Percentiles rank a stretch among this genome's conserved stretches.
These are phyloP conservation scores for Zangia roseola DNA, from an alignment of 768 basidiomycete species.

Conservation along the genomic window DNA sequence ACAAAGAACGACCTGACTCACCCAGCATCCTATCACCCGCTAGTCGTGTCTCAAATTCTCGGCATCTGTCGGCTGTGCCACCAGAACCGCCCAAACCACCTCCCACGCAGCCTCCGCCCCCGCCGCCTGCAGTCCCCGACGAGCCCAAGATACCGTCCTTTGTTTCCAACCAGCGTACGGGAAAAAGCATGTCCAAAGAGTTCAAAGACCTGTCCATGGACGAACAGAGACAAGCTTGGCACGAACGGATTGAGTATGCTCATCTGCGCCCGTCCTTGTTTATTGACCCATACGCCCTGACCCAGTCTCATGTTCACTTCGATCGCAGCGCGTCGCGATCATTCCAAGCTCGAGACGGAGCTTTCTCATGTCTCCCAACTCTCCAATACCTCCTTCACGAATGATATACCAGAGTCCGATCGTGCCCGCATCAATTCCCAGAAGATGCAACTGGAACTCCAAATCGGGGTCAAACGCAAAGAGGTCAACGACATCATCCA, in stretches of 20 bases:
- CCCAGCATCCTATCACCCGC: conserved; percentile 1
- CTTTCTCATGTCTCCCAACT: conserved; percentile 27
- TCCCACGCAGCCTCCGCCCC: conserved; percentile 20
- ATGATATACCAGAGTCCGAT: conserved; percentile 25
- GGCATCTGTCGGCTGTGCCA: neutral
- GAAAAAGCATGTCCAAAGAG: conserved; percentile 1
- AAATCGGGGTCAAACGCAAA: conserved; percentile 30
- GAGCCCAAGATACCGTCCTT: conserved; percentile 23
- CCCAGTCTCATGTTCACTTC: conserved; percentile 38
- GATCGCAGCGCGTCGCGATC: conserved; percentile 34
- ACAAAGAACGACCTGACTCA: neutral
- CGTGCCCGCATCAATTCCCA: conserved; percentile 24
- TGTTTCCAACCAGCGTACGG: conserved; percentile 9
- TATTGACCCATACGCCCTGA: neutral
- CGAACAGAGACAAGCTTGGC: conserved; percentile 39
- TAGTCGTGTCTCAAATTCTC: neutral
- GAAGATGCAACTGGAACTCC: conserved; percentile 21
- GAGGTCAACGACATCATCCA: conserved; percentile 31
- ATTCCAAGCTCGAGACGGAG: conserved; percentile 33
- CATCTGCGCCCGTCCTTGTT: neutral
- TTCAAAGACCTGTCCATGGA: conserved; percentile 30
- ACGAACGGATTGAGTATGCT: conserved; percentile 41
- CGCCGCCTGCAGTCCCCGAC: conserved; percentile 14
- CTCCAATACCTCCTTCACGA: conserved; percentile 22
- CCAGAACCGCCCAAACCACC: conserved; percentile 16